Percentiles rank a stretch among this genome's conserved stretches.
These are phyloP conservation scores for Solanum piurae DNA, from an alignment of 257 asterid genomes.

Conservation along the genomic window DNA sequence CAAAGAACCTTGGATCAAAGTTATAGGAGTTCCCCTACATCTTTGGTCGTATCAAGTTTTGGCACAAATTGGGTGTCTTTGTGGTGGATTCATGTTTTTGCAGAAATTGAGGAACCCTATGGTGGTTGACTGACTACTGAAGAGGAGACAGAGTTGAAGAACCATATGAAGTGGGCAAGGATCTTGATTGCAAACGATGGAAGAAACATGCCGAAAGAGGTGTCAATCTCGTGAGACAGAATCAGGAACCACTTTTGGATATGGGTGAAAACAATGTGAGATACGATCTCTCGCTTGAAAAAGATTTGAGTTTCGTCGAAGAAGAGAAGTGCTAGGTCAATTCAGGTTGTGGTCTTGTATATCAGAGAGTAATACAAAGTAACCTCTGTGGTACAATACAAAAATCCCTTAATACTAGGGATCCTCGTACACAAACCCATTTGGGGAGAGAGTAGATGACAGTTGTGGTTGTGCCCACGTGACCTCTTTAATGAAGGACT, in stretches of 20 bases:
- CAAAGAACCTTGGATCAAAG: neutral
- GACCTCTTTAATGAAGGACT: neutral
- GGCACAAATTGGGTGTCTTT: neutral
- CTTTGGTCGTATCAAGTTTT: neutral
- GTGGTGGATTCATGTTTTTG: neutral
- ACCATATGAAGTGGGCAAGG: neutral
- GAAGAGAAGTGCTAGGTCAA: neutral
- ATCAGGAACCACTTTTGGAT: neutral
- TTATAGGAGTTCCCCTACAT: neutral
- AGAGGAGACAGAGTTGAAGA: neutral
- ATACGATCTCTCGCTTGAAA: neutral
- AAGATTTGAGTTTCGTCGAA: neutral
- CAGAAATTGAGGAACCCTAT: neutral
- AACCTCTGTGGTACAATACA: neutral
- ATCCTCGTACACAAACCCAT: neutral
- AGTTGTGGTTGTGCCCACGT: neutral
- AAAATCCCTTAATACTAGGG: neutral
- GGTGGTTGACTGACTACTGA: neutral
- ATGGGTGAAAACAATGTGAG: neutral
- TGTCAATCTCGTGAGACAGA: neutral
- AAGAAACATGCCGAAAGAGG: neutral
- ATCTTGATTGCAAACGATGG: neutral
- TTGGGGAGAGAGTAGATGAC: neutral
- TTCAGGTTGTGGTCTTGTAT: neutral
- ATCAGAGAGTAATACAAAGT: neutral